Evolutionary conservation across 129 eudicot genomes (phyloP).

Genomic region (Tanacetum coccineum): DNA sequence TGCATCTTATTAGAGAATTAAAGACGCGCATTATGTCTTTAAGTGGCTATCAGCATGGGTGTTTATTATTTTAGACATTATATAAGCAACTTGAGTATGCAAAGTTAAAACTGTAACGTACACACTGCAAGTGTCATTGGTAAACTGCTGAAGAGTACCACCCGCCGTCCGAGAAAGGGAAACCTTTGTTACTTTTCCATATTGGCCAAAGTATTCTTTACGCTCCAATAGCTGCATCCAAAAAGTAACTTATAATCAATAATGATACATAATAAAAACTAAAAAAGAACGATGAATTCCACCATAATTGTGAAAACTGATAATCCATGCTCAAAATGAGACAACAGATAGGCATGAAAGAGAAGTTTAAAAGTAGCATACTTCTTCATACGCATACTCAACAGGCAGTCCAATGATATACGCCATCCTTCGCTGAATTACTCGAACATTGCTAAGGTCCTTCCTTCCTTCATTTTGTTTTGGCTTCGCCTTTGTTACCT

Average conservation of each 20-base stretch:
- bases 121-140: slow-evolving; percentile 81
- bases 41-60: no score
- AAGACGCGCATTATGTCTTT: no score
- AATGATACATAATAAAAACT: no score
- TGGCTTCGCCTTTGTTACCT: slow-evolving; percentile 60
- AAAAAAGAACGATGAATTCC: slow-evolving; percentile 11
- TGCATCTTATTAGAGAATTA: no score
- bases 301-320: neutral
- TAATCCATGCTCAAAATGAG: neutral
- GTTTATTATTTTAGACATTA: no score
- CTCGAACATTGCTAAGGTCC: slow-evolving; percentile 72
- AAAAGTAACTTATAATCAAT: slow-evolving; percentile 12
- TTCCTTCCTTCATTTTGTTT: slow-evolving; percentile 66
- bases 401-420: slow-evolving; percentile 84
- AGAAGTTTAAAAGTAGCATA: slow-evolving; percentile 29
- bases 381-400: slow-evolving; percentile 83
- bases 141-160: slow-evolving; percentile 71
- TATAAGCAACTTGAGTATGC: neutral
- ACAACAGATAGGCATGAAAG: neutral
- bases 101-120: slow-evolving; percentile 34
- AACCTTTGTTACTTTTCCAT: slow-evolving; percentile 73
- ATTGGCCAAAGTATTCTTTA: slow-evolving; percentile 73
- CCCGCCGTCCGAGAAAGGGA: slow-evolving; percentile 85
- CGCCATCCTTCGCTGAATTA: slow-evolving; percentile 85
- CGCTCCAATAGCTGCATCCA: slow-evolving; percentile 54